Base-by-base conservation (phyloP, 345 rosid species). In the Dovyalis caffra region DNA sequence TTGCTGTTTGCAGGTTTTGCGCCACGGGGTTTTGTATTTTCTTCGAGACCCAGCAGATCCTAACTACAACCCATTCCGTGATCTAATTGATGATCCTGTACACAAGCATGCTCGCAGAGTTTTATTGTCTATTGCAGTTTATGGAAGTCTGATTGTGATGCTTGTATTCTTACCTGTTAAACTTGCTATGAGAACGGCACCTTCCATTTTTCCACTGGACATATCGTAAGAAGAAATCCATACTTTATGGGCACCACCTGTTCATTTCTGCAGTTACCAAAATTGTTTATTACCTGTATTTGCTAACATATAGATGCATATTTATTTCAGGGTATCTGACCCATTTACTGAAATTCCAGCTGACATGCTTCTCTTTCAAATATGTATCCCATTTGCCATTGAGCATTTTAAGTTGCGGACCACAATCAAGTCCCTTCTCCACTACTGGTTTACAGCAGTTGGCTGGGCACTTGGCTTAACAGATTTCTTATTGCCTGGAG, bases 41-140 rank as follows among this genome's bases (percentile, higher is more conserved):
- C 93, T 96, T 66, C 88, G 98, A 73, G 97, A 93, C 83, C 98
- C 98, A n/a, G 97, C 98, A 64, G 99, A 96, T 88, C 98, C 99
- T 45, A 93, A 96, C 83, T 96, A 96, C 83, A 96, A 96, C 71
- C 98, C 99, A 21, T 95, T 93, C 80, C 97, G 99, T 33, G 97
- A 96, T 90, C 83, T 96, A 78, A 96, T 96, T 73, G 99, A 96
- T 83, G 99, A 96, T 87, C 94, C 97, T 64, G 97, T 90, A 65
- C 97, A 90, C 88, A 96, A 96, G 83, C 95, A 93, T 88, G 98
- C 95, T 70, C 93, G 97, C 70, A 90, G 97, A 74, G 95, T 93
- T 79, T 76, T 96, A 85, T 82, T 96, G 85, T 92, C 97, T 45
- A 92, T 92, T 81, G 97, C 97, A 15, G 98, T 92, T 68, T 96